These are phyloP conservation scores for Auriscalpium vulgare DNA, from an alignment of 768 basidiomycete species.

Conservation along the genomic window DNA sequence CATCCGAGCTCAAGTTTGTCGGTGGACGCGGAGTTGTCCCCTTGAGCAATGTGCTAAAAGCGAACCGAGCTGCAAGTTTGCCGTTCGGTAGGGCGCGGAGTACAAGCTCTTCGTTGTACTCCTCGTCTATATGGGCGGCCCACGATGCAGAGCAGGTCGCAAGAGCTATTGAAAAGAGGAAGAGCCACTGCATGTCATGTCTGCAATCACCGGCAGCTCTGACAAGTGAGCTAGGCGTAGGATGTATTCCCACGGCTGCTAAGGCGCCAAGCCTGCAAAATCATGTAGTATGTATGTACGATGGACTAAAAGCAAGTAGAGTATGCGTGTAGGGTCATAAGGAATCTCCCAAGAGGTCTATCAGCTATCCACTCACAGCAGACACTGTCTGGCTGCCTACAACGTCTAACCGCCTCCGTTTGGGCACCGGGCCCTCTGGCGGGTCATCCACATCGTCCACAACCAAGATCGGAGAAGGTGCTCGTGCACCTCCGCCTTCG, in stretches of 20 bases:
- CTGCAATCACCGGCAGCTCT: too few species aligned
- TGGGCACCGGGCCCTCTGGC: conserved; percentile 39
- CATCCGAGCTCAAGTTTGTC: conserved; percentile 32
- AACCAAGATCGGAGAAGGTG: conserved; percentile 49
- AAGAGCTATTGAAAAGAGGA: not conserved
- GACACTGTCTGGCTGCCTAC: not conserved
- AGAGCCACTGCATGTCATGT: not conserved
- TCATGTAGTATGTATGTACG: too few species aligned
- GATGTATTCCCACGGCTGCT: too few species aligned
- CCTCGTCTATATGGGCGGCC: conserved; percentile 24
- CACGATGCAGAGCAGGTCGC: not conserved
- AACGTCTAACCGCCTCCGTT: conserved; percentile 1
- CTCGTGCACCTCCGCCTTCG: conserved; percentile 18
- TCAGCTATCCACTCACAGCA: not conserved
- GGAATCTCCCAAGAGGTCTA: too few species aligned
- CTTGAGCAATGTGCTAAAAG: conserved; percentile 60
- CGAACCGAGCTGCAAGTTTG: conserved; percentile 71
- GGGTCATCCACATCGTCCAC: conserved; percentile 43
- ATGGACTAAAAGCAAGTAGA: too few species aligned
- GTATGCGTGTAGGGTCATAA: too few species aligned
- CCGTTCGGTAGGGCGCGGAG: conserved; percentile 71
- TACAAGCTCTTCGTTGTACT: conserved; percentile 46
- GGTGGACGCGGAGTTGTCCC: conserved; percentile 52
- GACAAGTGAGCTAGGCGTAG: too few species aligned
- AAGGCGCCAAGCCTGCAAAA: too few species aligned